Evolutionary conservation across 1,139 yeast species (phyloP), one percentile per base, ranked within the genome.

Genomic region (Torulaspora globosa): DNA sequence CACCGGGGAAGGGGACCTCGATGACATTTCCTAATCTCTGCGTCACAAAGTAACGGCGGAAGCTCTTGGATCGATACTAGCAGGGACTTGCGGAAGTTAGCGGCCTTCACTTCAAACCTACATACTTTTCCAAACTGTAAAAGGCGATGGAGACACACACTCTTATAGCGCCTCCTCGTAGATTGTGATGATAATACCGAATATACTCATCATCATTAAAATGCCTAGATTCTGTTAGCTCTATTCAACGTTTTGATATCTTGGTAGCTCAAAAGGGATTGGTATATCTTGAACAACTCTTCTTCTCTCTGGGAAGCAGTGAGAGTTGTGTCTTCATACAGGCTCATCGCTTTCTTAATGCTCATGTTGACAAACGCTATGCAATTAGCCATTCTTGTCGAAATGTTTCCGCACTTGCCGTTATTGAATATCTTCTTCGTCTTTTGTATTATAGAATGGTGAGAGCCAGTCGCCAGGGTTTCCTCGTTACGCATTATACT

Each of bases 401-500:
- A 50, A 10, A 54, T 43, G 32, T 54, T 51, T 15, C 56, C 52
- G 31, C 57, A 51, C 48, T 59, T 63, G 5, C 66, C 66, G 43
- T 59, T 58, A 15, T 49, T 52, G 36, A 60, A 62, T 2, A 63
- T 54, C 42, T 55, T 60, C 35, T 54, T 58, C 7, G 58, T 53
- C 40, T 58, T 56, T 38, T 61, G 66, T 12, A 59, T 53, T 16
- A 53, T 46, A 9, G 50, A 49, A 23, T 50, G 53, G 14, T 42
- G 48, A n/a, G 47, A 38, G 11, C 39, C 33, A 15, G 21, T 35
- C 4, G 23, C 33, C 31, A 37, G 34, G 16, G 34, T 36, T 12
- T 41, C 37, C 30, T 59, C 62, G 41, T 55, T 61, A 36, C 51
- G 67, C 71, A 78, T 69, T 41, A 74, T 74, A 19, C 47, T 45